These are phyloP conservation scores for Colletotrichum zoysiae DNA, from an alignment of 2,329 filamentous ascomycete genomes.

Conservation along the genomic window DNA sequence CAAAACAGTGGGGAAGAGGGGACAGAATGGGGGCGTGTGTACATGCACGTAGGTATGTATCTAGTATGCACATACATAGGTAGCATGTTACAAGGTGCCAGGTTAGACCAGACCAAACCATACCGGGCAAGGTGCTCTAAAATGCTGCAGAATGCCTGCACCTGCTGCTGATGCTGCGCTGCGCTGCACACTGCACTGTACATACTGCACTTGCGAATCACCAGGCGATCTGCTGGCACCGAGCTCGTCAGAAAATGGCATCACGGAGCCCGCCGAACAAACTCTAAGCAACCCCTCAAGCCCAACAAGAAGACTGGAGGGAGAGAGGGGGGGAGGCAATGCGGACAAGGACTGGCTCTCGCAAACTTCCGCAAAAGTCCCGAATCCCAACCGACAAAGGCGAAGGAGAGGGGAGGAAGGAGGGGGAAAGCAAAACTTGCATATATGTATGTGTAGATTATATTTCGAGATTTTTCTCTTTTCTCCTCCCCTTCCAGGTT, in stretches of 20 bases:
- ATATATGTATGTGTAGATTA: not conserved
- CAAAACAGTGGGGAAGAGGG: not conserved
- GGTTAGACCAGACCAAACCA: not conserved
- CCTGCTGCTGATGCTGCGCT: not conserved
- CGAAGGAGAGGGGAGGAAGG: too few species aligned
- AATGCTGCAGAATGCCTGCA: constrained; percentile 14
- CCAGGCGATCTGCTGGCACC: not conserved
- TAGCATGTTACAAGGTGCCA: not conserved
- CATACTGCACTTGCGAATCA: not conserved
- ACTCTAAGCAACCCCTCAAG: not conserved
- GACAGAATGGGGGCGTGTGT: not conserved
- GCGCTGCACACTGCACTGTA: too few species aligned
- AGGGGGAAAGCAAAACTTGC: not conserved
- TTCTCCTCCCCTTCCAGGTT: not conserved
- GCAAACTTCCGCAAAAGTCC: too few species aligned
- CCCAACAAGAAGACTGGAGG: not conserved
- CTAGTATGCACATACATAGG: not conserved
- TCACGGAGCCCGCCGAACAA: not conserved
- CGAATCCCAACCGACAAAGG: not conserved
- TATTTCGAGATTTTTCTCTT: not conserved
- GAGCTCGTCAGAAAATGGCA: not conserved
- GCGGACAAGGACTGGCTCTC: not conserved
- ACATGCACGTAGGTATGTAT: not conserved
- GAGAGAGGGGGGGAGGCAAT: not conserved
- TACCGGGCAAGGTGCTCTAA: not conserved